Evolutionary conservation across 495 filamentous ascomycete species (phyloP).

Genomic region (Hypoxylon subgilvum): DNA sequence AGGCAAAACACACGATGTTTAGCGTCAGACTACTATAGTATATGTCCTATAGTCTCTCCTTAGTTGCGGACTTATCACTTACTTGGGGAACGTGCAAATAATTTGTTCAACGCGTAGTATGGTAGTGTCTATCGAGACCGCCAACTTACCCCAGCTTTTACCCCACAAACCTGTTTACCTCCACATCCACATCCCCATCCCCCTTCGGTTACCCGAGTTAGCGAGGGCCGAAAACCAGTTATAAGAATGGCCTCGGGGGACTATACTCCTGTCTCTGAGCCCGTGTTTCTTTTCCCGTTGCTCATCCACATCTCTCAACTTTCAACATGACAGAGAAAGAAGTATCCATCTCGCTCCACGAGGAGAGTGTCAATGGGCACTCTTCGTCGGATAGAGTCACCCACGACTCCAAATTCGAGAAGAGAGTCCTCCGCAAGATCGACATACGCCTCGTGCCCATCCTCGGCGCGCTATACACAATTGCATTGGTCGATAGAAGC

Average conservation of each 20-base stretch:
- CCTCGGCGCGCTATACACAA: slow-evolving; percentile 45
- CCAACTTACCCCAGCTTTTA: slow-evolving; percentile 27
- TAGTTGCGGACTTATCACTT: slow-evolving; percentile 16
- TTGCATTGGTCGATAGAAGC: slow-evolving; percentile 41
- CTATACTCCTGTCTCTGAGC: neutral
- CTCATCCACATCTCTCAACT: neutral
- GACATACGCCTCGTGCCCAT: slow-evolving; percentile 68
- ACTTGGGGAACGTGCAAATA: slow-evolving; percentile 4
- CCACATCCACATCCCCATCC: slow-evolving; percentile 17
- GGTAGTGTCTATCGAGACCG: neutral
- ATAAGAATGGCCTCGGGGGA: neutral
- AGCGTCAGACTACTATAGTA: slow-evolving; percentile 2
- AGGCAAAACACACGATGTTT: neutral
- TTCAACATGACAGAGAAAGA: slow-evolving; percentile 27
- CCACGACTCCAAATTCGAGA: slow-evolving; percentile 29
- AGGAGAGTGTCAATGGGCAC: slow-evolving; percentile 20
- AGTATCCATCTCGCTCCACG: slow-evolving; percentile 25
- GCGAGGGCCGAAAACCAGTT: neutral
- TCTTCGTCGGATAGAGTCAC: neutral
- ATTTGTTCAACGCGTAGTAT: too few species aligned
- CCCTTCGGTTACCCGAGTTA: neutral
- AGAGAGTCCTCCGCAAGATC: slow-evolving; percentile 62
- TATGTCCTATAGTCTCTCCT: neutral
- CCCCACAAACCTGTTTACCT: slow-evolving; percentile 17
- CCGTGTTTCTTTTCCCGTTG: neutral